Conservation (phyloP, 345 rosid species). For the Sisymbrium irio region DNA sequence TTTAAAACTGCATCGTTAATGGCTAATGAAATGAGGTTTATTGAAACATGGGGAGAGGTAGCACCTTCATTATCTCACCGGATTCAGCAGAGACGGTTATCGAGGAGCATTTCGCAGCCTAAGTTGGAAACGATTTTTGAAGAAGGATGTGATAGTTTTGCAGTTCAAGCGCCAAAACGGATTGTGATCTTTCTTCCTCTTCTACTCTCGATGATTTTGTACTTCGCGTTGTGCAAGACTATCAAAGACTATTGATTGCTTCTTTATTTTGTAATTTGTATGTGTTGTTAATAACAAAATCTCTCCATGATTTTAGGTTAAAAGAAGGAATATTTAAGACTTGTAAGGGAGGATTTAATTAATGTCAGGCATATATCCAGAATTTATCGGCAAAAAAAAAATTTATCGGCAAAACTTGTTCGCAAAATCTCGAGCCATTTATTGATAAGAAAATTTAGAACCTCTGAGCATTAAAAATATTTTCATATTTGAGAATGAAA, state of each 20-base stretch:
- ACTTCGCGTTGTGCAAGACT: slow-evolving; percentile 33
- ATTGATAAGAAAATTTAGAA: neutral
- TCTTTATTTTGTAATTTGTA: neutral
- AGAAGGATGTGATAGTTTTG: slow-evolving; percentile 34
- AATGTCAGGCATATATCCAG: neutral
- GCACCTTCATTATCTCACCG: slow-evolving; percentile 36
- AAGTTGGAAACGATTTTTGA: slow-evolving; percentile 46
- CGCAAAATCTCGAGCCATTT: neutral
- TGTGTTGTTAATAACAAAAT: slow-evolving; percentile 21
- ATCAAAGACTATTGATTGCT: slow-evolving; percentile 18
- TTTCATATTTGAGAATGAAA: neutral
- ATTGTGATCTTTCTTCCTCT: slow-evolving; percentile 41
- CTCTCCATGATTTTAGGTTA: slow-evolving; percentile 6
- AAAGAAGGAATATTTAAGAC: no score
- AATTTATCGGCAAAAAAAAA: neutral
- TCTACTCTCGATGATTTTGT: slow-evolving; percentile 30
- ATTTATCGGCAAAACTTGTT: neutral
- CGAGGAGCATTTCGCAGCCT: slow-evolving; percentile 28
- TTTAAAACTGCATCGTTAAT: slow-evolving; percentile 17
- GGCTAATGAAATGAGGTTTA: slow-evolving; percentile 40
- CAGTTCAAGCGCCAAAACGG: slow-evolving; percentile 30
- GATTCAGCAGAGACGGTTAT: slow-evolving; percentile 24
- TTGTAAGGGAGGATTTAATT: no score
- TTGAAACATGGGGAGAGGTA: slow-evolving; percentile 41
- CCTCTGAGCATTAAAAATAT: neutral